Evolutionary conservation across 164 flowering plant species (phyloP).

Genomic region (Magnolia kwangsiensis): DNA sequence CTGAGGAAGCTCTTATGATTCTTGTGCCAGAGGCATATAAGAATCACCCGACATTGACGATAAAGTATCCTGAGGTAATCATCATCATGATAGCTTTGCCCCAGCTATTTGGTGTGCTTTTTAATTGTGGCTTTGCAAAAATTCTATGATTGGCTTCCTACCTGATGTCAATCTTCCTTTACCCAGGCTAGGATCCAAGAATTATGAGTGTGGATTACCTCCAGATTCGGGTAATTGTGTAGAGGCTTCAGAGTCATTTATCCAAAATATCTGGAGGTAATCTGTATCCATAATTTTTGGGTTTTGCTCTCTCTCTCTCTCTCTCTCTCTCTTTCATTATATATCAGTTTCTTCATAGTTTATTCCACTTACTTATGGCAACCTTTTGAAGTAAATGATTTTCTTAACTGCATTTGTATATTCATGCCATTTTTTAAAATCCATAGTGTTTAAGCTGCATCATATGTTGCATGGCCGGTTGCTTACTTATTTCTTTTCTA

Average conservation of each 20-base stretch:
- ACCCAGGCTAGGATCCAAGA: background rate
- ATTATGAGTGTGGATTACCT: background rate
- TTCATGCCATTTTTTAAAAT: background rate
- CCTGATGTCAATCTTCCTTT: background rate
- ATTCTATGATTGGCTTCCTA: background rate
- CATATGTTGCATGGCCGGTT: background rate
- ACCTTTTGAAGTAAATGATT: background rate
- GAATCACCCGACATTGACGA: slow-evolving; percentile 87
- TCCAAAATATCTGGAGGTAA: background rate
- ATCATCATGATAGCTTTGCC: background rate
- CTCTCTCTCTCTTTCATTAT: too few relatives aligned
- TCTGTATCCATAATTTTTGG: too few relatives aligned
- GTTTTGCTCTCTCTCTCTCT: background rate
- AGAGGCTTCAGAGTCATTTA: background rate
- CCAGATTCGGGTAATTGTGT: background rate
- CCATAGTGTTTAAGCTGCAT: background rate
- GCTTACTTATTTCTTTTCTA: slow-evolving; percentile 9
- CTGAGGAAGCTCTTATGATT: slow-evolving; percentile 97
- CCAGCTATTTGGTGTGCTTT: background rate
- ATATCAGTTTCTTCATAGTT: background rate
- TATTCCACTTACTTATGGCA: background rate
- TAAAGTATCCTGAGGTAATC: slow-evolving; percentile 95
- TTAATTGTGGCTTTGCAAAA: background rate
- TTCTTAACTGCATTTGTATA: background rate
- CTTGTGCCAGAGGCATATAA: slow-evolving; percentile 99